phyloP scores from a whole-genome alignment of 345 rosid species.

The Cochlearia excelsa region DNA sequence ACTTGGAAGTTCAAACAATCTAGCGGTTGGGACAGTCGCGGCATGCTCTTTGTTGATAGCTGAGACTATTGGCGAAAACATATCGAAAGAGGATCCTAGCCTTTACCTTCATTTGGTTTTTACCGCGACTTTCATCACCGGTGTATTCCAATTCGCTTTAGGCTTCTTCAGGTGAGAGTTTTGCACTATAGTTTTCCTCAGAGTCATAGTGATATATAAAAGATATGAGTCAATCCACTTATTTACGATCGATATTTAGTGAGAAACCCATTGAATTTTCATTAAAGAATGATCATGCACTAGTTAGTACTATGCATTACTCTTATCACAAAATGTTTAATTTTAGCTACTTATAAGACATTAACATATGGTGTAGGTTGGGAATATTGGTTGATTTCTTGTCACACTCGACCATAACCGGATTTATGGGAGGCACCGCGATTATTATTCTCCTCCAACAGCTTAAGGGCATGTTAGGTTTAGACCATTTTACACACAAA shows the following conservation, averaged over 20 bases:
- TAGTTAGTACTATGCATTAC: neutral
- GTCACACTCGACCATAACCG: slow-evolving; percentile 86
- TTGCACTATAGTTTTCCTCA: no score
- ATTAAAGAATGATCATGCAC: no score
- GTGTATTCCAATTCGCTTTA: slow-evolving; percentile 57
- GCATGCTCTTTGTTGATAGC: slow-evolving; percentile 66
- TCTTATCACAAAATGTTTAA: neutral
- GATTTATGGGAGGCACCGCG: slow-evolving; percentile 95
- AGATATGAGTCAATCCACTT: neutral
- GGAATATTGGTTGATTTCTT: slow-evolving; percentile 87
- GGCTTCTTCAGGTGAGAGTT: slow-evolving; percentile 57
- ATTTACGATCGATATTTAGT: neutral
- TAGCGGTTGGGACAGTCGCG: slow-evolving; percentile 87
- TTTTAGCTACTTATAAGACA: neutral
- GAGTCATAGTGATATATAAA: no score
- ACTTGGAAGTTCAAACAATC: slow-evolving; percentile 79
- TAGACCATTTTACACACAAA: slow-evolving; percentile 57
- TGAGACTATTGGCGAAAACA: slow-evolving; percentile 45
- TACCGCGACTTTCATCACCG: slow-evolving; percentile 75
- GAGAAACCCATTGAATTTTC: neutral
- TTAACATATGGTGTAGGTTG: slow-evolving; percentile 38
- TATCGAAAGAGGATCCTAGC: slow-evolving; percentile 41
- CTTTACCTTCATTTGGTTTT: slow-evolving; percentile 70
- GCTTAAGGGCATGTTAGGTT: slow-evolving; percentile 72
- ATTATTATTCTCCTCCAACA: slow-evolving; percentile 72